Evolutionary conservation across 2,329 filamentous ascomycete genomes (phyloP).

Genomic region (Verticillium albo-atrum): DNA sequence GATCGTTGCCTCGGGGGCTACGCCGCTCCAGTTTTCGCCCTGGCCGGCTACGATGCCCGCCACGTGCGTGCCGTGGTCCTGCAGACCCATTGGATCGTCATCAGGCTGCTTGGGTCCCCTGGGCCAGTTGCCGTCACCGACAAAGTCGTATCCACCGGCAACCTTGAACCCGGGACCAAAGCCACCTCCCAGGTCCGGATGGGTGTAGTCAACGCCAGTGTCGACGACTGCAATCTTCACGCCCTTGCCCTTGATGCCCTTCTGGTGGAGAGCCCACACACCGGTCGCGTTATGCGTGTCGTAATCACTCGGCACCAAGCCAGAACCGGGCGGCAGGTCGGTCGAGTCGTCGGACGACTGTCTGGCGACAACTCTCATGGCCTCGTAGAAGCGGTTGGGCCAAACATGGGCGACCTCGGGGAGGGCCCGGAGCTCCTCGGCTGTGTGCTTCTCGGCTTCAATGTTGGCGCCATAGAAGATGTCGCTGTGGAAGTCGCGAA

Average conservation of each 20-base stretch:
- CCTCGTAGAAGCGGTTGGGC: conserved; percentile 16
- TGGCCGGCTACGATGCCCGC: conserved; percentile 42
- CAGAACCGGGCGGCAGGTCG: background rate
- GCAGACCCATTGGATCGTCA: background rate
- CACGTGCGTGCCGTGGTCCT: conserved; percentile 39
- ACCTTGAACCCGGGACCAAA: conserved; percentile 13
- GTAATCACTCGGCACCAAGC: conserved; percentile 15
- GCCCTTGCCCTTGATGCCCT: conserved; percentile 31
- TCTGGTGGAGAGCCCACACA: conserved; percentile 30
- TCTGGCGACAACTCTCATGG: background rate
- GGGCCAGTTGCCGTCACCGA: conserved; percentile 13
- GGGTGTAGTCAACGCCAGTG: conserved; percentile 34
- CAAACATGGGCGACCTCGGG: conserved; percentile 29
- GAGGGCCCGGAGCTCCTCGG: conserved; percentile 26
- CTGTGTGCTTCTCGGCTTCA: conserved; percentile 19
- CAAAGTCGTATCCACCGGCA: conserved; percentile 16
- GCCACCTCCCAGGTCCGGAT: conserved; percentile 18
- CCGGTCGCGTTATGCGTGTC: conserved; percentile 31
- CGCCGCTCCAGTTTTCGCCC: conserved; percentile 14
- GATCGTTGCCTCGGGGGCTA: conserved; percentile 21
- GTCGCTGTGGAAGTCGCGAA: conserved; percentile 19
- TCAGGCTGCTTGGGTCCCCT: background rate
- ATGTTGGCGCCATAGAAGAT: conserved; percentile 24
- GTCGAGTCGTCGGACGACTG: background rate
- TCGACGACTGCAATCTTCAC: conserved; percentile 34